A percentile compares a stretch with the other conserved stretches of the same genome.
These are phyloP conservation scores for Arthrinium phaeospermum DNA, from an alignment of 2,329 filamentous ascomycete genomes.

Conservation along the genomic window DNA sequence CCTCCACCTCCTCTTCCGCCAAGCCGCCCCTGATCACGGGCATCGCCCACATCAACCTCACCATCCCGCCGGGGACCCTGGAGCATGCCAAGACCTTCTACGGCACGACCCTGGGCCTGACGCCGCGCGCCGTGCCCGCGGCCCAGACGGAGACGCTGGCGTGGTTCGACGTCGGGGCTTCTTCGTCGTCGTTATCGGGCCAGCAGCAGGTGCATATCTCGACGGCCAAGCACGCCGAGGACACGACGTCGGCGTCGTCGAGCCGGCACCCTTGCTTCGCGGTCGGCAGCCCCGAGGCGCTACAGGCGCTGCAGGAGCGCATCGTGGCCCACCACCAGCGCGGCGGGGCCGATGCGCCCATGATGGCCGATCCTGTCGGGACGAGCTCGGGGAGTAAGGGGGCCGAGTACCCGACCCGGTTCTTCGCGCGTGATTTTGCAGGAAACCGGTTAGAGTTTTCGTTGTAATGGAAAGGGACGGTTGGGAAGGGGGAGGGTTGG, in stretches of 20 bases:
- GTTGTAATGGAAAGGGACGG: conserved; percentile 36
- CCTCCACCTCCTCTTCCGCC: background rate
- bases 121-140: conserved; percentile 55
- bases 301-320: conserved; percentile 51
- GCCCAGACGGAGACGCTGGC: conserved; percentile 55
- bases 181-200: conserved; percentile 28
- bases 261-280: conserved; percentile 65
- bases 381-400: conserved; percentile 51
- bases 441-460: conserved; percentile 61
- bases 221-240: conserved; percentile 43
- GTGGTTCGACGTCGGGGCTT: conserved; percentile 65
- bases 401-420: conserved; percentile 64
- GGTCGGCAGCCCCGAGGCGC: conserved; percentile 51
- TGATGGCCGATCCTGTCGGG: conserved; percentile 61
- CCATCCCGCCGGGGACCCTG: conserved; percentile 60
- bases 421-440: conserved; percentile 65
- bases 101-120: conserved; percentile 59
- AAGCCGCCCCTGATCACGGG: conserved; percentile 52
- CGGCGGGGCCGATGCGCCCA: conserved; percentile 56
- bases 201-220: conserved; percentile 64
- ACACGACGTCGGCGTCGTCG: conserved; percentile 41
- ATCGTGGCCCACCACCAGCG: conserved; percentile 58
- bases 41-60: conserved; percentile 63
- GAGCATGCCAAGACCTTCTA: conserved; percentile 60
- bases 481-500: background rate